Conservation (phyloP, 2,329 filamentous ascomycete genomes). For the Karstenula rhodostoma region DNA sequence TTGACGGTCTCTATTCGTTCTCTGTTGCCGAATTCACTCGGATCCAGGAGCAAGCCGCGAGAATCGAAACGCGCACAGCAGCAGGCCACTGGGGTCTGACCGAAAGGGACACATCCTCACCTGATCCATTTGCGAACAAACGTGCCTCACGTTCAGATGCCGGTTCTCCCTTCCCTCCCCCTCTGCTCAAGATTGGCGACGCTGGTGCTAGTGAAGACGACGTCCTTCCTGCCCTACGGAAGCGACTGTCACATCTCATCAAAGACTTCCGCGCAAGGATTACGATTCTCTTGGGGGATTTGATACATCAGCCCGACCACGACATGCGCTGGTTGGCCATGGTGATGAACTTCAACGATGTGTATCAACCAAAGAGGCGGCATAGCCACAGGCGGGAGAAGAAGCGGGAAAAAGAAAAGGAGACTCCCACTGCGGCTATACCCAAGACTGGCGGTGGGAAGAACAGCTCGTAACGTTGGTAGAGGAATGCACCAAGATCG, state of each 20-base stretch:
- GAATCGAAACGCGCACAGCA: conserved; percentile 71
- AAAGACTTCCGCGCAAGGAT: conserved; percentile 79
- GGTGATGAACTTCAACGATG: conserved; percentile 99
- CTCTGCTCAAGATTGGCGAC: conserved; percentile 44
- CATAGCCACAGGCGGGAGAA: conserved; percentile 55
- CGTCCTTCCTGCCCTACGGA: conserved; percentile 77
- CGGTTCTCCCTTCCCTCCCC: conserved; percentile 54
- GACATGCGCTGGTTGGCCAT: conserved; percentile 96
- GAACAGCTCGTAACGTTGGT: background rate
- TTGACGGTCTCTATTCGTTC: conserved; percentile 94
- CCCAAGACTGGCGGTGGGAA: conserved; percentile 4
- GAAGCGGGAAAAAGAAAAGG: conserved; percentile 41
- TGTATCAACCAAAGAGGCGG: conserved; percentile 80
- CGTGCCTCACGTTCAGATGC: conserved; percentile 40
- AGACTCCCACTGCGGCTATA: conserved; percentile 25
- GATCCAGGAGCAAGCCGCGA: conserved; percentile 83
- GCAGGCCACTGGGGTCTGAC: conserved; percentile 70
- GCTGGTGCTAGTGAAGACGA: conserved; percentile 61
- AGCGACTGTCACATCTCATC: conserved; percentile 75
- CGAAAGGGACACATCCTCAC: conserved; percentile 56
- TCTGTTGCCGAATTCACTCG: conserved; percentile 92
- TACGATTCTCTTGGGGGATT: conserved; percentile 83
- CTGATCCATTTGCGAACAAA: conserved; percentile 32
- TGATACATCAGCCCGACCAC: conserved; percentile 91
- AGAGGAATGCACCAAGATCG: background rate